Conservation (phyloP, 1,284 basidiomycete genomes). For the Cronartium quercuum region DNA sequence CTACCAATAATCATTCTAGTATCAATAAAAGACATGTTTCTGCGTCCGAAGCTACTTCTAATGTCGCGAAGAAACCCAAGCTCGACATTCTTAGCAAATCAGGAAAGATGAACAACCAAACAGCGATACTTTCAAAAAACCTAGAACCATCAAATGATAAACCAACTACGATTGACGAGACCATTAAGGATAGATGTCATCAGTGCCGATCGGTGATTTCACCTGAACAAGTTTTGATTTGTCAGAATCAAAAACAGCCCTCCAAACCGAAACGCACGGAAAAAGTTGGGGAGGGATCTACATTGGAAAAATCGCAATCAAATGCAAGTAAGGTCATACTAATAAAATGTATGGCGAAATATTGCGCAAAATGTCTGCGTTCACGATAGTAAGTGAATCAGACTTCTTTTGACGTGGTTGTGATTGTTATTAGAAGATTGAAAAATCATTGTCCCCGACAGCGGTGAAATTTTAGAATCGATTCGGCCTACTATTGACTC, state of each 20-base stretch:
- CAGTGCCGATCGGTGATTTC: conserved; percentile 23
- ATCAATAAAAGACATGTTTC: background rate
- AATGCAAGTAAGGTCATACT: background rate
- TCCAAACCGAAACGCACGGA: background rate
- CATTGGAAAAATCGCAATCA: background rate
- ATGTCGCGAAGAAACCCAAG: background rate
- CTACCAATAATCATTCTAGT: background rate
- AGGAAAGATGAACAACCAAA: background rate
- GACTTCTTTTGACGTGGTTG: background rate
- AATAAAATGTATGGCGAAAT: conserved; percentile 12
- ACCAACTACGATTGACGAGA: background rate
- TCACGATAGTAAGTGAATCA: conserved; percentile 29
- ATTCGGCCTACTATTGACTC: conserved; percentile 2
- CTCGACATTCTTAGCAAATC: background rate
- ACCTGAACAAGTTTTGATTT: conserved; percentile 16
- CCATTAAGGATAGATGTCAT: conserved; percentile 7
- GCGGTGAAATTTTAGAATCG: conserved; percentile 29
- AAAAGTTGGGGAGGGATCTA: background rate
- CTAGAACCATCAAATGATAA: background rate
- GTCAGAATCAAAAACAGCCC: conserved; percentile 8
- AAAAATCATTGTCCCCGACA: background rate
- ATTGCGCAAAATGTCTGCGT: conserved; percentile 26
- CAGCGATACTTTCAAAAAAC: background rate
- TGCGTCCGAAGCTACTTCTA: background rate
- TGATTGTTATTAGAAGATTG: background rate